Evolutionary conservation across 2,329 filamentous ascomycete genomes (phyloP).

Genomic region (Gaeumannomyces sp.): DNA sequence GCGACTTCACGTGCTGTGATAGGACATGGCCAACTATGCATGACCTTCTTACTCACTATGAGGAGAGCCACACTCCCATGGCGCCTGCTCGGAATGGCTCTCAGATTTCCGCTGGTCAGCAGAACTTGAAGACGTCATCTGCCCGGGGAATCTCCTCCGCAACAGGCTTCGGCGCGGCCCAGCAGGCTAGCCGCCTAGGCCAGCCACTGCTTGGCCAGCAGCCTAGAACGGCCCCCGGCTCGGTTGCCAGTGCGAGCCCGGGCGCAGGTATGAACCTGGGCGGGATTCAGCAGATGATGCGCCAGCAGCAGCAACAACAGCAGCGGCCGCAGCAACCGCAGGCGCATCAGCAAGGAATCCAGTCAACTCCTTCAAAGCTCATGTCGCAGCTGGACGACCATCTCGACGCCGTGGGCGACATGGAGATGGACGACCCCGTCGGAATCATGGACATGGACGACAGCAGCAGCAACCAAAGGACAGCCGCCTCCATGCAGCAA

Average conservation of each 20-base stretch:
- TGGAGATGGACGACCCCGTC: conserved; percentile 90
- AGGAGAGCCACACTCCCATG: conserved; percentile 75
- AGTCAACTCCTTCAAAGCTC: conserved; percentile 17
- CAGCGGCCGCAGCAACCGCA: conserved; percentile 14
- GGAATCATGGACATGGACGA: conserved; percentile 59
- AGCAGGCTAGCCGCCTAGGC: conserved; percentile 4
- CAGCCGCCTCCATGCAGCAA: conserved; percentile 54
- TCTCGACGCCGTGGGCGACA: conserved; percentile 82
- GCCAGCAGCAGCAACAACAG: conserved; percentile 26
- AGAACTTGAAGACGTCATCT: conserved; percentile 5
- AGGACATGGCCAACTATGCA: conserved; percentile 85
- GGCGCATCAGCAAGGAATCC: conserved; percentile 13
- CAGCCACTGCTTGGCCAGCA: conserved; percentile 16
- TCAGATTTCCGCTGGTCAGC: conserved; percentile 12
- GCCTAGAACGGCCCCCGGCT: conserved; percentile 18
- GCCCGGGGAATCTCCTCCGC: background rate
- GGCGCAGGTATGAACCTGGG: conserved; percentile 23
- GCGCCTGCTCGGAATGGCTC: conserved; percentile 31
- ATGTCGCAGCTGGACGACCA: conserved; percentile 50
- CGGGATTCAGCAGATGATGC: conserved; percentile 36
- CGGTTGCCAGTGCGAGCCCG: conserved; percentile 15
- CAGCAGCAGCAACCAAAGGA: conserved; percentile 37
- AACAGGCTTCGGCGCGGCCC: conserved; percentile 3
- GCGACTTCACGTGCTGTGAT: conserved; percentile 93
- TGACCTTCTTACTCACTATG: conserved; percentile 92